Conservation (phyloP, 495 filamentous ascomycete species). For the Pseudotulostoma volvatum region DNA sequence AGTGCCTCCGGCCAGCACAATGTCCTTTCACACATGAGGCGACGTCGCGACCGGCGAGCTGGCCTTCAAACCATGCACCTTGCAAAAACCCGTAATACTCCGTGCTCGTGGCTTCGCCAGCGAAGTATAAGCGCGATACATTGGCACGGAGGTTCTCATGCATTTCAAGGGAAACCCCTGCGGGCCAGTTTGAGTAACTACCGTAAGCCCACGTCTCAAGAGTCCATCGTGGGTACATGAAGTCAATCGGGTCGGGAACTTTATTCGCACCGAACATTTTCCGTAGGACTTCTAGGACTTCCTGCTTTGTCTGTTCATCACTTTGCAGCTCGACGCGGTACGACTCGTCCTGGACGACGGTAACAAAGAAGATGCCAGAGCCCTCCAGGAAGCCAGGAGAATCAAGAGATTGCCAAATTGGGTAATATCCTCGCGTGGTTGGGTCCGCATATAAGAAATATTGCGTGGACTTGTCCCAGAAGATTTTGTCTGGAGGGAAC, state of each 20-base stretch:
- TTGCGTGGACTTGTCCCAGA: conserved; percentile 48
- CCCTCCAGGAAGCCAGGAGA: conserved; percentile 42
- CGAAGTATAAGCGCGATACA: conserved; percentile 47
- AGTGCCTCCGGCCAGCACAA: conserved; percentile 12
- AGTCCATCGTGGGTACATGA: conserved; percentile 59
- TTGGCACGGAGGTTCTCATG: conserved; percentile 64
- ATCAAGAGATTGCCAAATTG: conserved; percentile 53
- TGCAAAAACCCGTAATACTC: conserved; percentile 62
- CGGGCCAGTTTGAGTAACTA: conserved; percentile 60
- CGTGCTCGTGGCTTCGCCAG: conserved; percentile 53
- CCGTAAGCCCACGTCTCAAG: conserved; percentile 49
- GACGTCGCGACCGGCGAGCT: conserved; percentile 34
- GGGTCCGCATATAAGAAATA: conserved; percentile 58
- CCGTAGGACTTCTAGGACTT: conserved; percentile 45
- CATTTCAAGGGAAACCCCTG: conserved; percentile 45
- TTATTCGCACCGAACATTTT: conserved; percentile 45
- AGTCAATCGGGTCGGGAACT: conserved; percentile 50
- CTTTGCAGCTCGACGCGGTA: conserved; percentile 48
- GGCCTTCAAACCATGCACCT: conserved; percentile 47
- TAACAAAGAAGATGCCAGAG: conserved; percentile 54
- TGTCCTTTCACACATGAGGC: conserved; percentile 18
- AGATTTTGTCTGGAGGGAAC: conserved; percentile 44
- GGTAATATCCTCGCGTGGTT: conserved; percentile 46
- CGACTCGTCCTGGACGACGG: conserved; percentile 43
- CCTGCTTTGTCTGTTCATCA: conserved; percentile 40